Percentiles rank a stretch among this genome's conserved stretches.
Conservation (phyloP, 2,329 filamentous ascomycete genomes). For the Bipolaris sorokiniana region DNA sequence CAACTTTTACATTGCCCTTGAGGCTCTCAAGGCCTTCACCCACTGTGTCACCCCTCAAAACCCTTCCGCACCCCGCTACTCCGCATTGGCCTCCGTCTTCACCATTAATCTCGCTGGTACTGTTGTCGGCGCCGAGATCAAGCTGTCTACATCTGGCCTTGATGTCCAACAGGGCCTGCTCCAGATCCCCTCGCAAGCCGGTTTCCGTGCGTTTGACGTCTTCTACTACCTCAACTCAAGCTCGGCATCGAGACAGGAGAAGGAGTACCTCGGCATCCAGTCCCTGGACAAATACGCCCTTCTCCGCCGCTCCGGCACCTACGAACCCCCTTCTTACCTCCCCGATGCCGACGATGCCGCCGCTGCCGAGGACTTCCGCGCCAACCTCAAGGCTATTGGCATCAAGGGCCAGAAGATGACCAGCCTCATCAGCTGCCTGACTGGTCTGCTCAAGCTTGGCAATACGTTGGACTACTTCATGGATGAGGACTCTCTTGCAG, state of each 20-base stretch:
- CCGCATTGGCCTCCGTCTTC: slow-evolving; percentile 79
- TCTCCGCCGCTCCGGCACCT: slow-evolving; percentile 82
- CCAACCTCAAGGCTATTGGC: slow-evolving; percentile 85
- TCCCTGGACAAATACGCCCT: slow-evolving; percentile 77
- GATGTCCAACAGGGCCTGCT: slow-evolving; percentile 82
- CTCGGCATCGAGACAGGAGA: slow-evolving; percentile 85
- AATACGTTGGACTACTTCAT: slow-evolving; percentile 85
- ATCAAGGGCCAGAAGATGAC: slow-evolving; percentile 86
- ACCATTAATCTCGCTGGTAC: slow-evolving; percentile 82
- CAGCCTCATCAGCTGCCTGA: slow-evolving; percentile 82
- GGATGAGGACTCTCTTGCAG: slow-evolving; percentile 82
- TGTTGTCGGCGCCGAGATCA: slow-evolving; percentile 74
- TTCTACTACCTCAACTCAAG: slow-evolving; percentile 96
- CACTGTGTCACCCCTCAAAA: slow-evolving; percentile 88
- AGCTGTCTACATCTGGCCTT: slow-evolving; percentile 85
- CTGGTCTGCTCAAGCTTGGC: slow-evolving; percentile 87
- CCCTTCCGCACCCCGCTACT: slow-evolving; percentile 80
- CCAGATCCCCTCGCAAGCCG: slow-evolving; percentile 76
- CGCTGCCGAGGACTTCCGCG: slow-evolving; percentile 89
- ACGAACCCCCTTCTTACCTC: slow-evolving; percentile 83
- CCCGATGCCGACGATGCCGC: slow-evolving; percentile 92
- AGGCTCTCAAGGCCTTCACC: slow-evolving; percentile 84
- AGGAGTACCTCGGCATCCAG: slow-evolving; percentile 85
- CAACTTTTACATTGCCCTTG: slow-evolving; percentile 76
- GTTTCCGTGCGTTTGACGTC: slow-evolving; percentile 93